A percentile compares a stretch with the other conserved stretches of the same genome.
phyloP scores from a whole-genome alignment of 2,329 filamentous ascomycete species.

The Calycina herbarum region DNA sequence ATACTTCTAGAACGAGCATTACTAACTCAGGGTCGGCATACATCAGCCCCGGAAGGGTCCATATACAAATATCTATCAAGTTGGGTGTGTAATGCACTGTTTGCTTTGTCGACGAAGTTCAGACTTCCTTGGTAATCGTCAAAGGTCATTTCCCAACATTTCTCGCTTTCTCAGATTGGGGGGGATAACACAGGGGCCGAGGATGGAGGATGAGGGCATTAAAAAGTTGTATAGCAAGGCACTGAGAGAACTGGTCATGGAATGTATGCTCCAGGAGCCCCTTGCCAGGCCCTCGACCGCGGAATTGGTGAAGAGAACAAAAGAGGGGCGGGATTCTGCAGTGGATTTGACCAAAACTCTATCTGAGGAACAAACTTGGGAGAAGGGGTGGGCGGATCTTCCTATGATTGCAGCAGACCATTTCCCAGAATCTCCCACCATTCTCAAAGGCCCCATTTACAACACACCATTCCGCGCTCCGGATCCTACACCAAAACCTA shows the following conservation, averaged over 20 bases:
- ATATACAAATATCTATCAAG: constrained; percentile 7
- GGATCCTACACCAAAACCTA: background rate
- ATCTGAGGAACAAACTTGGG: background rate
- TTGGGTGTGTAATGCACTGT: constrained; percentile 10
- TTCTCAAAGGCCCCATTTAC: no score
- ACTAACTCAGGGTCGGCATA: no score
- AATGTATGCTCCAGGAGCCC: constrained; percentile 8
- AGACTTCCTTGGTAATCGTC: background rate
- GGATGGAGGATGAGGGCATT: background rate
- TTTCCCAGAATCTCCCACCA: background rate
- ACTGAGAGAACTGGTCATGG: constrained; percentile 11
- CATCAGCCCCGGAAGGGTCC: background rate
- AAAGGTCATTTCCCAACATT: background rate
- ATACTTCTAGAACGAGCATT: no score
- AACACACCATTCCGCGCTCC: background rate
- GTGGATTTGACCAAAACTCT: background rate
- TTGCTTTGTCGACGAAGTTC: background rate
- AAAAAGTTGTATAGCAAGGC: background rate
- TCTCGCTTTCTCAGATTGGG: background rate
- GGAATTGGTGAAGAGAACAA: background rate
- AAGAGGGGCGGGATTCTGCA: background rate
- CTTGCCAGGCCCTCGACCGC: background rate
- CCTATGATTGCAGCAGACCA: background rate
- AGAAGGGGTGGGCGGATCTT: background rate
- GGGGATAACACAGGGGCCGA: background rate